Percentiles rank a stretch among this genome's conserved stretches.
These are phyloP conservation scores for Heliocybe sulcata DNA, from an alignment of 1,284 basidiomycete species.

Conservation along the genomic window DNA sequence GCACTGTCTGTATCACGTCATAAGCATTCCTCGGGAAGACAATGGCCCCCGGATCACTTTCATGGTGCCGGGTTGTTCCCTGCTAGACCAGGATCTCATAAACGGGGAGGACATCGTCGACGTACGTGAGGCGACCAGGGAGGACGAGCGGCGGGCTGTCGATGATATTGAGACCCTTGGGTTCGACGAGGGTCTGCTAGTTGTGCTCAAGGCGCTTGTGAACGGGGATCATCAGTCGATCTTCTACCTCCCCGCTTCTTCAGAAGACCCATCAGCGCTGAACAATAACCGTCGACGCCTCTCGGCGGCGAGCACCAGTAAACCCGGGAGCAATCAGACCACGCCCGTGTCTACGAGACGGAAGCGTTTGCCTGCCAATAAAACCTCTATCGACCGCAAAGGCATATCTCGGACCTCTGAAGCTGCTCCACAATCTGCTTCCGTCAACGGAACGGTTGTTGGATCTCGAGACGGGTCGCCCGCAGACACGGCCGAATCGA, in stretches of 20 bases:
- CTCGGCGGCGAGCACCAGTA: not conserved
- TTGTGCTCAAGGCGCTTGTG: slow-evolving; percentile 48
- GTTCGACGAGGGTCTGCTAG: slow-evolving; percentile 44
- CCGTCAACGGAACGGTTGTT: not conserved
- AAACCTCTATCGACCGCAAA: not conserved
- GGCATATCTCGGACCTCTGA: not conserved
- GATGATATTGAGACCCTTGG: slow-evolving; percentile 42
- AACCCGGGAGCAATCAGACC: not conserved
- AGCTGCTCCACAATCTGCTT: not conserved
- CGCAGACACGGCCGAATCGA: not conserved
- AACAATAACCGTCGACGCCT: not conserved
- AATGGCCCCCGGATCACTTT: slow-evolving; percentile 44
- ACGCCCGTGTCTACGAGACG: not conserved
- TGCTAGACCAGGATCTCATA: slow-evolving; percentile 48
- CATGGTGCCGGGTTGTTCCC: slow-evolving; percentile 58
- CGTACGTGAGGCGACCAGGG: slow-evolving; percentile 44
- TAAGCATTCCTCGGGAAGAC: slow-evolving; percentile 50
- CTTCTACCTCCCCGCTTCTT: slow-evolving; percentile 43
- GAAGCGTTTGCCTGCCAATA: not conserved
- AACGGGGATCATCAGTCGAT: slow-evolving; percentile 52
- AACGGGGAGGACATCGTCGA: slow-evolving; percentile 51
- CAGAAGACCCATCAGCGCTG: slow-evolving; percentile 14
- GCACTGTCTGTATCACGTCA: slow-evolving; percentile 58
- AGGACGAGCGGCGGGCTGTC: slow-evolving; percentile 39
- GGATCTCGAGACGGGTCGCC: not conserved